Evolutionary conservation across 805 yeast species (phyloP), one percentile per base, ranked within the genome.

Genomic region (Candida ovalis): DNA sequence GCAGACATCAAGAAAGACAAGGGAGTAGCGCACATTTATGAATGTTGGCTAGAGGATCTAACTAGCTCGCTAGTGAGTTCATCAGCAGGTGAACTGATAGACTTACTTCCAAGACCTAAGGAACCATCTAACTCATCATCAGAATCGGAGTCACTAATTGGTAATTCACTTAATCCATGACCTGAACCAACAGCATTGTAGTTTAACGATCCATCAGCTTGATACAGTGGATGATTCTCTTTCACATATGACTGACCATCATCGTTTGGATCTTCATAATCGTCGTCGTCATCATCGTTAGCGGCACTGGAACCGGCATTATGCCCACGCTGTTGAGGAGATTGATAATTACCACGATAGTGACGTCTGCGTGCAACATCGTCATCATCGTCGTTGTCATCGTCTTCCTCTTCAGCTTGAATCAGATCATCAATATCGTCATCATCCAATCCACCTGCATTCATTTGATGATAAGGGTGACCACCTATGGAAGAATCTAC

Each of bases 211-310:
- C 71, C 71, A 46, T 64, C 70, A 2, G 78, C 68, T 53, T 76
- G 80, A 58, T 85, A 84, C 46, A 84, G 64, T 5, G 88, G 84
- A 57, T 82, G 80, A 37, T 74, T 69, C 22, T 75, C 72, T 61
- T 80, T 83, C 45, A 81, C 80, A 63, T 86, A 86, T 1, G 88
- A 82, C 60, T 79, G 81, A 0, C 92, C 92, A 59, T 86, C 92
- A 62, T 86, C 92, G 59, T 86, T 84, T 1, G 92, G 91, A 60
- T 86, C 91, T 56, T 79, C 80, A 58, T 86, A 84, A 51, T 83
- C 90, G 50, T 85, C 89, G 13, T 78, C 86, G 24, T 75, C 77
- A 25, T 72, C 74, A 12, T 44, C 47, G 30, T 28, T 22, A 18
- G n/a, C n/a, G n/a, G n/a, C n/a, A n/a, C n/a, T n/a, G n/a, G n/a